Percentiles rank a stretch among this genome's conserved stretches.
phyloP scores from a whole-genome alignment of 345 rosid species.

The Rhodomyrtus tomentosa region DNA sequence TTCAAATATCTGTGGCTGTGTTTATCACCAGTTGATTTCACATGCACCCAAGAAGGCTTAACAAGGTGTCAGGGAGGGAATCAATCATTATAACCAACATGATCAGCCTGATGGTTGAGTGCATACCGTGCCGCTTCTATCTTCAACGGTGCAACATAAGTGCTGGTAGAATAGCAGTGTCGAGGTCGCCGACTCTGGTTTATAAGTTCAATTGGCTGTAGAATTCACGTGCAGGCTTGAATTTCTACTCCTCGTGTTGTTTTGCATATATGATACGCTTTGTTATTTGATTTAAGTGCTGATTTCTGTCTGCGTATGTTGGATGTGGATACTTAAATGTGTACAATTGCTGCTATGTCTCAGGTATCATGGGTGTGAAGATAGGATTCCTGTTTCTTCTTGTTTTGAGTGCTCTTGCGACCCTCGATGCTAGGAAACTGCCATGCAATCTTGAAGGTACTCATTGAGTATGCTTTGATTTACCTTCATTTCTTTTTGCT shows the following conservation, averaged over 20 bases:
- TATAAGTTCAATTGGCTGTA: not conserved
- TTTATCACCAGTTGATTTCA: not conserved
- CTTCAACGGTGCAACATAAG: not conserved
- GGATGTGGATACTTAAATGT: not conserved
- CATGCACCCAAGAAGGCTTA: not conserved
- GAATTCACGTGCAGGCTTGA: not conserved
- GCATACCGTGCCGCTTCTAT: not conserved
- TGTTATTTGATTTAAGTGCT: not conserved
- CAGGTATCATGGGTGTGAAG: not conserved
- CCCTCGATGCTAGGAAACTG: not conserved
- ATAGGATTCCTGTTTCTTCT: conserved; percentile 1
- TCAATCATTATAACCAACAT: not conserved
- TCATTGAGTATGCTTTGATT: not conserved
- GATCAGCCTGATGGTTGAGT: not conserved
- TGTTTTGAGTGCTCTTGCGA: not conserved
- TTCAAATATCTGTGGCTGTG: not conserved
- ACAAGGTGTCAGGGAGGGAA: not conserved
- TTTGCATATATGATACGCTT: not conserved
- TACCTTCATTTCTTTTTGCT: not conserved
- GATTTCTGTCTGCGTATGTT: not conserved
- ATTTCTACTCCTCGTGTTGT: not conserved
- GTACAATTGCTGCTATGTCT: not conserved
- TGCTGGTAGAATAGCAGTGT: not conserved
- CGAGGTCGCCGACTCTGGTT: not conserved
- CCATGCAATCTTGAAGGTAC: conserved; percentile 1